Percentiles rank a stretch among this genome's conserved stretches.
These are phyloP conservation scores for Misopates orontium DNA, from an alignment of 257 asterid genomes.

Conservation along the genomic window DNA sequence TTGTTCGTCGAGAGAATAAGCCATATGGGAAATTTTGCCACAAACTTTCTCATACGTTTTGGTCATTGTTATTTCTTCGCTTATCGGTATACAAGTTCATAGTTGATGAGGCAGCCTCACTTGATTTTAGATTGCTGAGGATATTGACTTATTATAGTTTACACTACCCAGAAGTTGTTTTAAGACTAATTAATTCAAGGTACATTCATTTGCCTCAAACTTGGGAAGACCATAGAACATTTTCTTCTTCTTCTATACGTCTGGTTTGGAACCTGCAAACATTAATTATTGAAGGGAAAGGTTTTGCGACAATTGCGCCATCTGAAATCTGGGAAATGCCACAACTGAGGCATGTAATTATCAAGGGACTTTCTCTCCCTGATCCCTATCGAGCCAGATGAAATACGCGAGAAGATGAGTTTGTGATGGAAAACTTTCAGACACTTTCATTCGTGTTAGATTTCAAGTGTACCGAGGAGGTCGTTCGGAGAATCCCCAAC, in stretches of 20 bases:
- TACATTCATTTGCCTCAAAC: not conserved
- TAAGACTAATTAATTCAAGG: not conserved
- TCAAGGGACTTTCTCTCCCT: not conserved
- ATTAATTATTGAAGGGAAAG: not conserved
- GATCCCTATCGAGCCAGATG: not conserved
- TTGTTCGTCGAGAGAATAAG: not conserved
- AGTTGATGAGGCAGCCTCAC: not conserved
- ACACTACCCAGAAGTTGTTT: too few relatives aligned
- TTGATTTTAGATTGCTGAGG: not conserved
- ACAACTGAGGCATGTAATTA: not conserved
- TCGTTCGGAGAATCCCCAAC: not conserved
- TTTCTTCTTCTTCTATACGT: not conserved
- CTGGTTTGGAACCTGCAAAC: conserved; percentile 7
- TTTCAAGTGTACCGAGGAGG: not conserved
- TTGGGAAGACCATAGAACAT: not conserved
- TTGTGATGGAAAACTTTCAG: conserved; percentile 6
- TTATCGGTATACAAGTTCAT: not conserved
- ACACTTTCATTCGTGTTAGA: not conserved
- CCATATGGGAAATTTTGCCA: not conserved
- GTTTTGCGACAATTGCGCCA: not conserved
- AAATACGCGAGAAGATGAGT: too few relatives aligned
- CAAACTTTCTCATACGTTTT: not conserved
- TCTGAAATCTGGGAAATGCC: conserved; percentile 9
- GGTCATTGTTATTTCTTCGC: not conserved
- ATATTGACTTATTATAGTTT: too few relatives aligned